Base-by-base conservation (phyloP, 2,329 filamentous ascomycete species). In the Beauveria rudraprayagi region DNA sequence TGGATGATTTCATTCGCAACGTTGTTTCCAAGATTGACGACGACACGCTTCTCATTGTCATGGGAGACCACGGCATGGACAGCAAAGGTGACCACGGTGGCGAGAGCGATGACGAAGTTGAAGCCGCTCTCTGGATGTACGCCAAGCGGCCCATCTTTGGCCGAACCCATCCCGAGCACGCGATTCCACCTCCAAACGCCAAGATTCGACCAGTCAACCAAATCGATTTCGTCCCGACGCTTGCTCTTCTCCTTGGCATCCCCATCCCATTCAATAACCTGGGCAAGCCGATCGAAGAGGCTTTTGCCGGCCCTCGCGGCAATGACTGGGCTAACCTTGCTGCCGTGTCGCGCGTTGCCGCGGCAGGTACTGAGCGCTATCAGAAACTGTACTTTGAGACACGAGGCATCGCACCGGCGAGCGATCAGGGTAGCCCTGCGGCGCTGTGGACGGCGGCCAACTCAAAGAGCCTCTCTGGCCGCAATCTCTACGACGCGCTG, bases 41-140 rank as follows among this genome's bases (percentile, higher is more conserved):
- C 58, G 78, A 91, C 60, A 99, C 94, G 0, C 78, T 99, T 24
- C 78, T 99, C 41, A 86, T 99, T 22, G 90, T 99, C 16, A 96
- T 99, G 91, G 94, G 94, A n/a, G 94, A 99, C 71, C 94, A 99
- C 70, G 94, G 94, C 11, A 99, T 99, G 94, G 94, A 99, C 73
- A 80, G 84, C 63, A 97, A 99, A 76, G 94, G 94, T 19, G 94
- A 99, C 66, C 94, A 99, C 70, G 94, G 94, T n/a, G 94, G 94
- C 60, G 94, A 99, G 77, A 97, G 93, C 37, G 91, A 97, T 67
- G 92, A 97, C 65, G 94, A 99, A 72, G 85, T 99, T 7, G 87
- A 99, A 73, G 92, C 94, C 61, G 92, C 94, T 2, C 75, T 99
- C 52, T 99, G 94, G 93, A 96, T 99, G 92, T 99, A 97, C 73